Conservation (phyloP, 306 rosid species). For the Potentilla sterilis region DNA sequence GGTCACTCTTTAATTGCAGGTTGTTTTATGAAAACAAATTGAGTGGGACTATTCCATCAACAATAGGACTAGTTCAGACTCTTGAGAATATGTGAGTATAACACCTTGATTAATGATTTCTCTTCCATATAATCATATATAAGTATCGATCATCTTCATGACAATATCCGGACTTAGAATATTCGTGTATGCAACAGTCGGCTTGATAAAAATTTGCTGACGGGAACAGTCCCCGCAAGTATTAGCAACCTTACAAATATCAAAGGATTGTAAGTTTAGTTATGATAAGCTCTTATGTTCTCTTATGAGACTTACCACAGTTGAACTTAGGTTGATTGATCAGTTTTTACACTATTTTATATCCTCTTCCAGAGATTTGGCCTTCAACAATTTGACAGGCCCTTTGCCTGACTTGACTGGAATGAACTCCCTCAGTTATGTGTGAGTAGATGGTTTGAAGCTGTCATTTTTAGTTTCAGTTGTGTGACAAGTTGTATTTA, state of each 20-base stretch:
- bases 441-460: slow-evolving; percentile 44
- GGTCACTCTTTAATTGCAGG: slow-evolving; percentile 34
- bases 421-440: slow-evolving; percentile 62
- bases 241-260: slow-evolving; percentile 62
- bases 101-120: slow-evolving; percentile 20
- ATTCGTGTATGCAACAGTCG: slow-evolving; percentile 51
- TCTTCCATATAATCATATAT: too few species aligned
- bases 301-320: too few species aligned
- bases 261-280: slow-evolving; percentile 62
- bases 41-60: slow-evolving; percentile 54
- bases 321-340: slow-evolving; percentile 7
- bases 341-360: slow-evolving; percentile 6
- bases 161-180: slow-evolving; percentile 1
- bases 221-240: slow-evolving; percentile 67
- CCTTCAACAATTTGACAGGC: slow-evolving; percentile 60
- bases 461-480: slow-evolving; percentile 8
- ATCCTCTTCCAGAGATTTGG: slow-evolving; percentile 60
- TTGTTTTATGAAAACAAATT: slow-evolving; percentile 65
- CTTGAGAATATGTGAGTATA: slow-evolving; percentile 85
- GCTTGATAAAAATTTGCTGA: slow-evolving; percentile 67
- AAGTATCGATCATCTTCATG: slow-evolving; percentile 10
- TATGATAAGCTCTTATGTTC: too few species aligned
- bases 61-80: slow-evolving; percentile 70
- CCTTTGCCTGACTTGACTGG: slow-evolving; percentile 62
- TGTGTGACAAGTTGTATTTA: too few species aligned